A percentile compares a stretch with the other conserved stretches of the same genome.
These are phyloP conservation scores for Heracleum sosnowskyi DNA, from an alignment of 129 eudicot genomes.

Conservation along the genomic window DNA sequence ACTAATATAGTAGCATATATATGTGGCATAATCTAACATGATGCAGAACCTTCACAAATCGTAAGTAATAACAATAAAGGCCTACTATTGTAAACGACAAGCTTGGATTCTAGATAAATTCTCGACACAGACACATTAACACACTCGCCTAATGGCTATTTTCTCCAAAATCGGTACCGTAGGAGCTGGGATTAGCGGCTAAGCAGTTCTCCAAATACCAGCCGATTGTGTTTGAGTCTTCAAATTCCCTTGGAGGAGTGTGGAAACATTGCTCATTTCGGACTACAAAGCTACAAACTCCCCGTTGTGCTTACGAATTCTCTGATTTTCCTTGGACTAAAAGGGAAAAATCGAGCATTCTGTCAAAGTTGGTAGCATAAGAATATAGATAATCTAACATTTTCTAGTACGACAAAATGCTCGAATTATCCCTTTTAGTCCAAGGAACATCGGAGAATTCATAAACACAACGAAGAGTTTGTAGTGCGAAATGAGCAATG, in stretches of 20 bases:
- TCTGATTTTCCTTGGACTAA: conserved; percentile 88
- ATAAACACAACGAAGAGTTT: conserved; percentile 86
- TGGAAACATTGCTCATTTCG: conserved; percentile 73
- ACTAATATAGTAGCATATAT: no score
- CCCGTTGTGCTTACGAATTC: conserved; percentile 90
- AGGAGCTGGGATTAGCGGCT: conserved; percentile 93
- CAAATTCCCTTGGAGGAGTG: conserved; percentile 78
- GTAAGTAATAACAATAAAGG: background rate
- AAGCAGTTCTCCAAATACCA: conserved; percentile 61
- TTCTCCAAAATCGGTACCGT: conserved; percentile 83
- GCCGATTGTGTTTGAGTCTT: conserved; percentile 80
- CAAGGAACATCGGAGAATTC: conserved; percentile 94
- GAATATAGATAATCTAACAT: conserved; percentile 66
- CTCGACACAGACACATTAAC: background rate
- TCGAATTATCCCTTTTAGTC: conserved; percentile 60
- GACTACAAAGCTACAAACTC: conserved; percentile 81
- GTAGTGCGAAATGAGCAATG: conserved; percentile 70
- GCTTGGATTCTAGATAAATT: no score
- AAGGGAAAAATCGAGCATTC: conserved; percentile 65
- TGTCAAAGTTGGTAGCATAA: conserved; percentile 69
- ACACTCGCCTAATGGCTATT: conserved; percentile 2
- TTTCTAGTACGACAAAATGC: conserved; percentile 57
- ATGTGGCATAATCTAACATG: background rate
- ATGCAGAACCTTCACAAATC: background rate
- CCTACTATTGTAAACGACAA: background rate